Base-by-base conservation (phyloP, 1,139 yeast genomes). In the Kodamaea plutei region DNA sequence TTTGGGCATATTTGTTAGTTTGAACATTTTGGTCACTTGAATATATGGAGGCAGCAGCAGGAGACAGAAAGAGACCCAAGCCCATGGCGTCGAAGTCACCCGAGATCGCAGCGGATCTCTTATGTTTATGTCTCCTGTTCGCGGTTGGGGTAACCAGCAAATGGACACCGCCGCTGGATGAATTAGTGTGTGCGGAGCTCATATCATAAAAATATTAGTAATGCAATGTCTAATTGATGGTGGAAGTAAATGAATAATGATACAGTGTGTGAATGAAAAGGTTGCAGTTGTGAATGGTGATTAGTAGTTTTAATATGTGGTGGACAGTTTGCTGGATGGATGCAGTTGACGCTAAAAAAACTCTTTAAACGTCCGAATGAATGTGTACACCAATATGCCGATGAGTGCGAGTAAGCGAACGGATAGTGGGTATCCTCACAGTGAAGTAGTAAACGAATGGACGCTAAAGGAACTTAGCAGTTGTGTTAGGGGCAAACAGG, bases 91-190 rank as follows among this genome's bases (percentile, higher is more conserved):
- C 88, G 48, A 80, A 79, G 48, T 80, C 88, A 1, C 87, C 87
- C 3, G 84, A 77, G 9, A 80, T 76, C 1, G 87, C 87, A 15
- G 83, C 82, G 0, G 87, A 79, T 29, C 89, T 58, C 44, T 79
- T 69, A 44, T 80, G 88, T 27, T 79, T 66, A 51, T 80, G 88
- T 40, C 75, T 62, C 44, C 62, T 62, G 21, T 25, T 31, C 12
- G 35, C 21, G 8, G 23, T 29, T 7, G 47, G 43, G 6, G 46
- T 38, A 12, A 35, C 39, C 19, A 38, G 35, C 25, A 44, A 31
- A 26, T 42, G 39, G 8, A 21, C 14, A 9, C 14, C 20, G 8
- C 8, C n/a, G 25, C 20, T 28, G 6, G 13, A 13, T n/a, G n/a
- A n/a, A 25, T 31, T 29, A 39, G 25, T 30, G 34, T 14, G 45